phyloP scores from a whole-genome alignment of 1,139 yeast species.

The Saccharomyces uvarum region DNA sequence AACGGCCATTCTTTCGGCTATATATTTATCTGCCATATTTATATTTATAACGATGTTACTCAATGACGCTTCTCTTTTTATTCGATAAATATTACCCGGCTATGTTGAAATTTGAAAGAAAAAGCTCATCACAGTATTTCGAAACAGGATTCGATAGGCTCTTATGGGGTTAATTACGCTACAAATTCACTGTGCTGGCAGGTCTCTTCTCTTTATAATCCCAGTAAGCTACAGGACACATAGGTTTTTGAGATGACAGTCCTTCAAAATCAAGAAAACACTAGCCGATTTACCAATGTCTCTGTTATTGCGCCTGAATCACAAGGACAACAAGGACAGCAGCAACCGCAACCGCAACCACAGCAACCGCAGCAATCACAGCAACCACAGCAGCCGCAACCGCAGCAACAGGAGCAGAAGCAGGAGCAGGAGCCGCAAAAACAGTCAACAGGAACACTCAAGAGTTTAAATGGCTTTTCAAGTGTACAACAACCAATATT shows the following conservation, averaged over 20 bases:
- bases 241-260: background rate
- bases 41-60: background rate
- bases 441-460: constrained; percentile 11
- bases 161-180: background rate
- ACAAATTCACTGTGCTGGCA: background rate
- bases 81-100: background rate
- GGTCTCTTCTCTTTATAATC: background rate
- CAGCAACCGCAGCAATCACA: background rate
- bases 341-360: constrained; percentile 1
- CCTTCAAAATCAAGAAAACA: background rate
- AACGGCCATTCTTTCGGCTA: background rate
- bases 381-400: background rate
- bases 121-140: background rate
- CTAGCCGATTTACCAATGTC: constrained; percentile 17
- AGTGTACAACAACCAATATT: background rate
- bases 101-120: background rate
- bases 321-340: constrained; percentile 5
- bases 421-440: background rate
- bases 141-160: background rate
- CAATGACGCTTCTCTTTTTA: background rate
- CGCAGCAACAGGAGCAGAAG: background rate
- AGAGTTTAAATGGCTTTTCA: background rate
- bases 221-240: background rate
- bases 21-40: background rate
- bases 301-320: constrained; percentile 14